Percentiles rank a stretch among this genome's conserved stretches.
Conservation (phyloP, 768 basidiomycete species). For the Termitomyces sp. region DNA sequence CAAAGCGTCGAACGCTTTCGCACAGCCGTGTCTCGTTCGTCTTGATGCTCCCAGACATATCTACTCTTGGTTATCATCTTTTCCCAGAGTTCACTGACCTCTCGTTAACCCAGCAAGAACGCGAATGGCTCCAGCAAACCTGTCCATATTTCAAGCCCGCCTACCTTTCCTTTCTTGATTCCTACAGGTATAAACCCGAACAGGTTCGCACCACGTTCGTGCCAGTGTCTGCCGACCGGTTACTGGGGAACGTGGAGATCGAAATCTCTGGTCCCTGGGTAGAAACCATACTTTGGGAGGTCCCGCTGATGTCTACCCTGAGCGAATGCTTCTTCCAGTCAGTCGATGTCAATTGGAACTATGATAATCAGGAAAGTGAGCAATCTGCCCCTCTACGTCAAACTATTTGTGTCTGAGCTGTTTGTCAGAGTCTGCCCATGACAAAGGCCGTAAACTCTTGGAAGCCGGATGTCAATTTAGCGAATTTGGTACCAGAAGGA, state of each 20-base stretch:
- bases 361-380: conserved; percentile 76
- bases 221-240: conserved; percentile 45
- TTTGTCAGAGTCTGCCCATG: conserved; percentile 58
- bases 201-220: conserved; percentile 66
- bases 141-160: conserved; percentile 71
- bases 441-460: conserved; percentile 64
- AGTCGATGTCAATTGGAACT: conserved; percentile 76
- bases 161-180: conserved; percentile 75
- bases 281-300: conserved; percentile 92
- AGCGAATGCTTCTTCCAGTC: conserved; percentile 85
- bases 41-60: neutral
- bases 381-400: conserved; percentile 1
- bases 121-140: conserved; percentile 52
- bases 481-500: conserved; percentile 84
- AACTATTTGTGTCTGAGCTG: neutral
- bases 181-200: conserved; percentile 68
- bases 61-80: neutral
- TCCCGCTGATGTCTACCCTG: conserved; percentile 88
- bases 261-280: conserved; percentile 69
- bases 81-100: conserved; percentile 64
- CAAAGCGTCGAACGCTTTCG: conserved; percentile 58
- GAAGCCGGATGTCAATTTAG: conserved; percentile 65
- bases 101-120: conserved; percentile 54
- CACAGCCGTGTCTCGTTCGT: conserved; percentile 51
- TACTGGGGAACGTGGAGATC: conserved; percentile 65